Evolutionary conservation across 2,329 filamentous ascomycete species (phyloP).

Genomic region (Ustulina deusta): DNA sequence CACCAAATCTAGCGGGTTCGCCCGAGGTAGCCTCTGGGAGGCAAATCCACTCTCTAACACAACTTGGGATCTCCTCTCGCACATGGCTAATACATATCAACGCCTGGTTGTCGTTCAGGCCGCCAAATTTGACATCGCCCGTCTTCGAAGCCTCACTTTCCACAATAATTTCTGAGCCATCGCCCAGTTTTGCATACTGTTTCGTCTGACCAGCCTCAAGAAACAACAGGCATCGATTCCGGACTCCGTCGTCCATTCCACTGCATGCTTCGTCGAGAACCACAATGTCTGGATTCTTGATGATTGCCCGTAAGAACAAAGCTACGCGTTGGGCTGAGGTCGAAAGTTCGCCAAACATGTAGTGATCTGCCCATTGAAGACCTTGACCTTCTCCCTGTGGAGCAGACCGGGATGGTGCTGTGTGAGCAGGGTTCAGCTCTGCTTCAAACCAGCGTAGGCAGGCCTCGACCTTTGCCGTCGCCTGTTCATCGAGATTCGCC

Average conservation of each 20-base stretch:
- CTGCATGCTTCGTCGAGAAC: conserved; percentile 91
- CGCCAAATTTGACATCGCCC: conserved; percentile 65
- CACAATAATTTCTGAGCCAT: conserved; percentile 53
- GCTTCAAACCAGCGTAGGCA: conserved; percentile 80
- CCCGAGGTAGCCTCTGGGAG: conserved; percentile 80
- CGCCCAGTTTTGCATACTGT: conserved; percentile 53
- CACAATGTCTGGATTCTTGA: conserved; percentile 84
- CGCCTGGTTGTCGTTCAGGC: conserved; percentile 78
- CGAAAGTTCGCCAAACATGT: conserved; percentile 77
- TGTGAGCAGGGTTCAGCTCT: conserved; percentile 74
- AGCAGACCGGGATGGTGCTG: conserved; percentile 43
- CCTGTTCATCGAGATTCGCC: conserved; percentile 71
- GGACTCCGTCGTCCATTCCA: conserved; percentile 81
- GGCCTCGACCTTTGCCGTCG: conserved; percentile 72
- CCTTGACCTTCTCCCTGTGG: conserved; percentile 39
- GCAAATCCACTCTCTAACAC: conserved; percentile 86
- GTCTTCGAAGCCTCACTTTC: conserved; percentile 60
- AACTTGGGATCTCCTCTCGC: conserved; percentile 88
- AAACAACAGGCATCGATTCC: conserved; percentile 90
- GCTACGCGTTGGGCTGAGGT: conserved; percentile 88
- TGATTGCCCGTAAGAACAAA: conserved; percentile 83
- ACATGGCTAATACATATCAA: conserved; percentile 93
- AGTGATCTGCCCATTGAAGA: conserved; percentile 73
- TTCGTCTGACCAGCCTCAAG: conserved; percentile 73
- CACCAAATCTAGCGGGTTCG: conserved; percentile 71